Evolutionary conservation across 352 stramenopile species (phyloP).

Genomic region (Phytopythium ostracodes): DNA sequence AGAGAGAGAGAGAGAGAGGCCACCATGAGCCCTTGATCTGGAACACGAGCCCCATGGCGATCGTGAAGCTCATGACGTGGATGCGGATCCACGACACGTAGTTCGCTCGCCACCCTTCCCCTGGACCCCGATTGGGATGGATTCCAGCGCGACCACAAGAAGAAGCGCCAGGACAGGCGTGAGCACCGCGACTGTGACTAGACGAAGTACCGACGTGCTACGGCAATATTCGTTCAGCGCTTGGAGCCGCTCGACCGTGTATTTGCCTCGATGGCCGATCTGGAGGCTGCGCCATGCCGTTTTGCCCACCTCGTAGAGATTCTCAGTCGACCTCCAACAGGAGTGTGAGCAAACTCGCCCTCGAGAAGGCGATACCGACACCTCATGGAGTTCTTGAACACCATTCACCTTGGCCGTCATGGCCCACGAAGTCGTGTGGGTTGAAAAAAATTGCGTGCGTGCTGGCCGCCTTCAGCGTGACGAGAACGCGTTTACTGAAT

Average conservation of each 20-base stretch:
- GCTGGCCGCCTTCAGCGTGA: not conserved
- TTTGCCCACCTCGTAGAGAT: not conserved
- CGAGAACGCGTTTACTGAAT: not conserved
- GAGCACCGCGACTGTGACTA: constrained; percentile 3
- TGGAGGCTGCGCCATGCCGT: not conserved
- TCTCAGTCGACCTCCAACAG: not conserved
- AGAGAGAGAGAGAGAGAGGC: not conserved
- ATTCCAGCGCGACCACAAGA: not conserved
- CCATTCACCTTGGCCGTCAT: not conserved
- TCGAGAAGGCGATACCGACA: not conserved
- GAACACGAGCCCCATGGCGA: not conserved
- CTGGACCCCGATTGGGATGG: not conserved
- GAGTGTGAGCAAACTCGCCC: not conserved
- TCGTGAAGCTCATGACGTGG: constrained; percentile 1
- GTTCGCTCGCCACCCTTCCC: not conserved
- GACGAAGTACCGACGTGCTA: constrained; percentile 17
- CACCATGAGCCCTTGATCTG: constrained; percentile 1
- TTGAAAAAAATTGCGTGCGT: not conserved
- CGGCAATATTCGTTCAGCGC: not conserved
- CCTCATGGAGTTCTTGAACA: not conserved
- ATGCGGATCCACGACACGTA: not conserved
- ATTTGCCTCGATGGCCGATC: not conserved
- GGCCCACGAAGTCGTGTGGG: not conserved
- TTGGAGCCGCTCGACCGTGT: not conserved
- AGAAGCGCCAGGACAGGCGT: constrained; percentile 5